Evolutionary conservation across 257 asterid genomes (phyloP).

Genomic region (Solanum chaucha): DNA sequence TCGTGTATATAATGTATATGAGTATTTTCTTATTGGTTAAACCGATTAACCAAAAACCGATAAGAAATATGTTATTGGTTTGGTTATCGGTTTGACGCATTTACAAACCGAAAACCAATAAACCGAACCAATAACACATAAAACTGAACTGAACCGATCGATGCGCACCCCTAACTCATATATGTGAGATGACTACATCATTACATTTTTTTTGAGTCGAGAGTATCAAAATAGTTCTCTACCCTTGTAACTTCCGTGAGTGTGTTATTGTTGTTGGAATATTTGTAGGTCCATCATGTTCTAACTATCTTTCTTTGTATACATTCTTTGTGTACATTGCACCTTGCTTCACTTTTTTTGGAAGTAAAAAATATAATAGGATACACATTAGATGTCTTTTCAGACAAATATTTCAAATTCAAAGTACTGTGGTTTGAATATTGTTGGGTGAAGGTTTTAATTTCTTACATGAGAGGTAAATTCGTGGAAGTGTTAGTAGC

Average conservation of each 20-base stretch:
- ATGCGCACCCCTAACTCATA: no score
- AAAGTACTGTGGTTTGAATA: neutral
- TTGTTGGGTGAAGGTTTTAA: neutral
- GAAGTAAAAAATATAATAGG: neutral
- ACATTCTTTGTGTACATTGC: neutral
- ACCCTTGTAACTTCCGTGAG: neutral
- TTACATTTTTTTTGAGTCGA: neutral
- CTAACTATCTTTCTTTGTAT: neutral
- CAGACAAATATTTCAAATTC: neutral
- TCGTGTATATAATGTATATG: no score
- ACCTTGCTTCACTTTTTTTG: neutral
- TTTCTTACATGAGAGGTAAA: neutral
- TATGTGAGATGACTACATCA: neutral
- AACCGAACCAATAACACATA: no score
- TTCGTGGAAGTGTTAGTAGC: neutral
- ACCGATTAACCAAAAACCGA: no score
- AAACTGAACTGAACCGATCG: no score
- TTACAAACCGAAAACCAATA: no score
- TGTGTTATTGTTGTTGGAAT: neutral
- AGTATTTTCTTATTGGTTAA: no score
- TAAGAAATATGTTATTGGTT: no score
- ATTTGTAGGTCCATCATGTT: neutral
- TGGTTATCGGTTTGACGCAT: no score
- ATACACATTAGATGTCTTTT: neutral
- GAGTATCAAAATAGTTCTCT: neutral